Evolutionary conservation across 2,329 filamentous ascomycete genomes (phyloP).

Genomic region (Claviceps spartinae): DNA sequence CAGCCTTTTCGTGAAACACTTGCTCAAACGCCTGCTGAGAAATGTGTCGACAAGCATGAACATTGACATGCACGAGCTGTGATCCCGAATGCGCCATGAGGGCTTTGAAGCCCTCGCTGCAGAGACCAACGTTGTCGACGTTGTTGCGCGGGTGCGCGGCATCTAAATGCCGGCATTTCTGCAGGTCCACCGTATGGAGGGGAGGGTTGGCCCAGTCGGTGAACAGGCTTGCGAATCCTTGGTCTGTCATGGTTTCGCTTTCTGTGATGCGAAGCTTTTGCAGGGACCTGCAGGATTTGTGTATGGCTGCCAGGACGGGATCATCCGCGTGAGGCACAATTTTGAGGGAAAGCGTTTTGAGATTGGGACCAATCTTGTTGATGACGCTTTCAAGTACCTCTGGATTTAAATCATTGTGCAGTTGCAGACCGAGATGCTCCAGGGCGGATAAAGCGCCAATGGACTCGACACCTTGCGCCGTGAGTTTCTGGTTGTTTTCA

Average conservation of each 20-base stretch:
- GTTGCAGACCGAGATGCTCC: slow-evolving; percentile 61
- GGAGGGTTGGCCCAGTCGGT: slow-evolving; percentile 60
- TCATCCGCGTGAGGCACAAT: slow-evolving; percentile 55
- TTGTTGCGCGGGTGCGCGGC: slow-evolving; percentile 53
- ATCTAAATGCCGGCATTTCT: slow-evolving; percentile 66
- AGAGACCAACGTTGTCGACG: slow-evolving; percentile 55
- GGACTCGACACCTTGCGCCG: slow-evolving; percentile 47
- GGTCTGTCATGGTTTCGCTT: slow-evolving; percentile 63
- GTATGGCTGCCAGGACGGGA: slow-evolving; percentile 55
- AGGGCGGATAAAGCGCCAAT: slow-evolving; percentile 51
- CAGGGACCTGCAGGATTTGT: slow-evolving; percentile 53
- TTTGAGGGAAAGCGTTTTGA: slow-evolving; percentile 69
- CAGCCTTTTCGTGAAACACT: slow-evolving; percentile 48
- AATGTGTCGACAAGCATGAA: slow-evolving; percentile 80
- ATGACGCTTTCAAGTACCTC: slow-evolving; percentile 49
- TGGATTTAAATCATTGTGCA: slow-evolving; percentile 42
- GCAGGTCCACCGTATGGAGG: slow-evolving; percentile 58
- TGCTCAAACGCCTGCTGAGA: slow-evolving; percentile 56
- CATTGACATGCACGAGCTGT: slow-evolving; percentile 52
- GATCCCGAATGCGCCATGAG: slow-evolving; percentile 73
- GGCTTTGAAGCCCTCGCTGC: slow-evolving; percentile 60
- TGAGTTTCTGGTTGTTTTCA: slow-evolving; percentile 63
- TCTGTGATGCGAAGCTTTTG: slow-evolving; percentile 70
- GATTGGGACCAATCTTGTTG: slow-evolving; percentile 42
- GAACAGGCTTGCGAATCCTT: slow-evolving; percentile 60